phyloP scores from a whole-genome alignment of 345 rosid species.

The Lepidium sativum region DNA sequence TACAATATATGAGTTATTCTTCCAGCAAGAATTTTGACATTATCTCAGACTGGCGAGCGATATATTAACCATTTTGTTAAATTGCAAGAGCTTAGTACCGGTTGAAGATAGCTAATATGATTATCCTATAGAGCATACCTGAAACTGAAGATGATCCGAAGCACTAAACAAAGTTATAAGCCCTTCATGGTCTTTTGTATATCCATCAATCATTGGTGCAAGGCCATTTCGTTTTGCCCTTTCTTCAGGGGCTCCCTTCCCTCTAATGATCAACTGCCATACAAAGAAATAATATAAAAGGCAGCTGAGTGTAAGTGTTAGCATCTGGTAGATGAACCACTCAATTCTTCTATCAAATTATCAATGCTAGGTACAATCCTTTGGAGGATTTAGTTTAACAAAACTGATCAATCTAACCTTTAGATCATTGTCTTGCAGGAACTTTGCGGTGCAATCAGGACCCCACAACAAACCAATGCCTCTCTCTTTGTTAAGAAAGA shows the following conservation, averaged over 20 bases:
- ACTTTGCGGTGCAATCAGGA: slow-evolving; percentile 33
- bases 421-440: slow-evolving; percentile 27
- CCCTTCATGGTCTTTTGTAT: slow-evolving; percentile 31
- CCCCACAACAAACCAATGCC: slow-evolving; percentile 35
- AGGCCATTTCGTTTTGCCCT: slow-evolving; percentile 24
- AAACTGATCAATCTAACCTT: slow-evolving; percentile 18
- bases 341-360: neutral
- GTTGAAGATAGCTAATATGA: neutral
- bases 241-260: slow-evolving; percentile 20
- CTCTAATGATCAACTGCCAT: slow-evolving; percentile 31
- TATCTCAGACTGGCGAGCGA: neutral
- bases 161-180: slow-evolving; percentile 32
- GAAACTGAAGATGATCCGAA: slow-evolving; percentile 34
- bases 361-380: neutral
- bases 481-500: slow-evolving; percentile 25
- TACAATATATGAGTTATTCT: neutral
- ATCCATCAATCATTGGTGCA: slow-evolving; percentile 25
- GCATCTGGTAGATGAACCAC: neutral
- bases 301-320: neutral
- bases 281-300: slow-evolving; percentile 10
- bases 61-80: neutral
- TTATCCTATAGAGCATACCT: slow-evolving; percentile 13
- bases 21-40: neutral
- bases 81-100: neutral
- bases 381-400: neutral